These are phyloP conservation scores for Brassica napus DNA, from an alignment of 345 rosid genomes.

Conservation along the genomic window Da-Ae NC_063443.1:17042501-17043000, in stretches of 20 bases:
- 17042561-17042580: slow-evolving; percentile 40
- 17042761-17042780: background rate
- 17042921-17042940: background rate
- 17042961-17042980: background rate
- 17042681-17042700: background rate
- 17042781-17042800: background rate
- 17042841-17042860: background rate
- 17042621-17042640: slow-evolving; percentile 8
- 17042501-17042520: slow-evolving; percentile 22
- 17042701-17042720: background rate
- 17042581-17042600: slow-evolving; percentile 12
- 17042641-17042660: background rate
- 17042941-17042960: background rate
- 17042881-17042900: background rate
- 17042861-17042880: background rate
- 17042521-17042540: slow-evolving; percentile 20
- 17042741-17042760: background rate
- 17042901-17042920: background rate
- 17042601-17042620: slow-evolving; percentile 2
- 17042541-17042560: slow-evolving; percentile 40
- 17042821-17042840: background rate
- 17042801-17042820: background rate
- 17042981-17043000: background rate
- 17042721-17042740: background rate
- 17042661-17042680: background rate